Evolutionary conservation across 257 asterid genomes (phyloP), one percentile per base, ranked within the genome.

Genomic region (Ajuga chamaepitys): DNA sequence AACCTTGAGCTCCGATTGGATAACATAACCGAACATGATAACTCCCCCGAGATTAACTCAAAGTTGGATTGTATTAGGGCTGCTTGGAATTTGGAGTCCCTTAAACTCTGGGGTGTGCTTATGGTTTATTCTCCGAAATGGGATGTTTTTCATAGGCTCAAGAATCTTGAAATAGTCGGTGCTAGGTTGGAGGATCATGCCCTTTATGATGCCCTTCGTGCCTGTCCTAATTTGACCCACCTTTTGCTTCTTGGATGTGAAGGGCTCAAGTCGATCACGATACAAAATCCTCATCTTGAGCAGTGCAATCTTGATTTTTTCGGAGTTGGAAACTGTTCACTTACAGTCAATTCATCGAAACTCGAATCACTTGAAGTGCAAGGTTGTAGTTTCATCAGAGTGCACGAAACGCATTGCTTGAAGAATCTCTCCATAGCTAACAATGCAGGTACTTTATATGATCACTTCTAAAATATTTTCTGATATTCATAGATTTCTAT

Each of bases 161-260:
- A 70, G 56, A 88, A 75, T 85, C 96, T 94, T 58, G 97, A 94
- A 83, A 95, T 95, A 2, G 96, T 95, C 4, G 99, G 97, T 32
- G 95, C 97, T n/a, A 78, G 88, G 70, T 79, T 81, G 77, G 89
- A 88, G 76, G 96, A 88, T 13, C 64, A 64, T 11, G 88, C 88
- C 4, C 82, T 95, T 34, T 42, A 58, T 21, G 80, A 67, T 26
- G 95, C 87, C 9, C 89, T 95, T 9, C 73, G 44, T 12, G 88
- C 93, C 62, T 91, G 95, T 57, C 98, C 99, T 16, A 82, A 81
- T 78, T 60, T 95, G 82, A 83, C 83, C 46, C 67, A 70, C 35
- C 84, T 95, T 11, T 72, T 94, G 77, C 85, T 95, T 63, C 95
- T 88, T 37, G 99, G 98, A 9, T 95, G 99, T 34, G 99, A 95